These are phyloP conservation scores for Tulasnella sp. DNA, from an alignment of 768 basidiomycete genomes.

Conservation along the genomic window DNA sequence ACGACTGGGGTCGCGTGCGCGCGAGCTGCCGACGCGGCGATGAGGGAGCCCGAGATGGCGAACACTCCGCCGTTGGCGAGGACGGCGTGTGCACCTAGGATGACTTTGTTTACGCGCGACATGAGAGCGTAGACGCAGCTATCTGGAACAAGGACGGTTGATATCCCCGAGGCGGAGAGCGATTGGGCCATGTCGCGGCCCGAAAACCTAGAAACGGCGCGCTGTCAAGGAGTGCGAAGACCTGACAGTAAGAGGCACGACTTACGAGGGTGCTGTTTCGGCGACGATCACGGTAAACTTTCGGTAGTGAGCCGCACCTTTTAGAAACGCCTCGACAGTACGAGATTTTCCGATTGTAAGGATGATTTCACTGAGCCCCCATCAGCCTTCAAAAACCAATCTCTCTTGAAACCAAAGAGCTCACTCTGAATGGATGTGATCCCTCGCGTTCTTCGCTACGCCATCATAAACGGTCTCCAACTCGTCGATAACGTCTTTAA, in stretches of 20 bases:
- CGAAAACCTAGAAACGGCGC: constrained; percentile 43
- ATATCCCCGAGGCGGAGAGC: constrained; percentile 70
- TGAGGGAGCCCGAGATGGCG: constrained; percentile 70
- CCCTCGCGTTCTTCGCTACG: constrained; percentile 85
- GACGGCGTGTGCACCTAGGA: constrained; percentile 90
- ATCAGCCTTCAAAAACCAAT: neutral
- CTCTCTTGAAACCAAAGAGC: constrained; percentile 20
- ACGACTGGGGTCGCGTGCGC: constrained; percentile 88
- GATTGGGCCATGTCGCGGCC: constrained; percentile 78
- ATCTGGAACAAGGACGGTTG: constrained; percentile 95
- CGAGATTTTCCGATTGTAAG: constrained; percentile 87
- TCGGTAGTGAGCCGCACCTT: constrained; percentile 75
- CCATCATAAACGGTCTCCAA: constrained; percentile 93
- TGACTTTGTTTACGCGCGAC: constrained; percentile 94
- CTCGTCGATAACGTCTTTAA: constrained; percentile 93
- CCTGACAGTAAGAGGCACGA: constrained; percentile 16
- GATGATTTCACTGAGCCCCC: constrained; percentile 69
- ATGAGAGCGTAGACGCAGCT: constrained; percentile 92
- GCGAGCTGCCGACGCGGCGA: constrained; percentile 77
- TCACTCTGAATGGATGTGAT: constrained; percentile 98
- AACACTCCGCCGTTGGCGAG: constrained; percentile 96
- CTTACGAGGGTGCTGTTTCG: constrained; percentile 88
- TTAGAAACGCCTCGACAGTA: constrained; percentile 89
- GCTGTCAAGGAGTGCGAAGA: neutral
- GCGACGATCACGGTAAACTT: constrained; percentile 95